phyloP scores from a whole-genome alignment of 2,329 filamentous ascomycete genomes.

The Erysiphe neolycopersici region DNA sequence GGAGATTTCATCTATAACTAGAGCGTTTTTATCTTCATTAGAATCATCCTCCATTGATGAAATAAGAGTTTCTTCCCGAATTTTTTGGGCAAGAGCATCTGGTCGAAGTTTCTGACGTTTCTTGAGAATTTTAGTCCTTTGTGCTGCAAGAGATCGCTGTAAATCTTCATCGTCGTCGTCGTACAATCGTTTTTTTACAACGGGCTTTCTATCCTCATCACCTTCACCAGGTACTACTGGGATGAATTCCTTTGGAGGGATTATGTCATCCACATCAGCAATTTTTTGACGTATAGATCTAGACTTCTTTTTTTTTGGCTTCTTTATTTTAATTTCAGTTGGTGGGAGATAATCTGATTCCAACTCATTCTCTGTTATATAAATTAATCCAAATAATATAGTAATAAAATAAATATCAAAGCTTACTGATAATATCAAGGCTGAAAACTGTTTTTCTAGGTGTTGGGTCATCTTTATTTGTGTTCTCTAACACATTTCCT shows the following conservation, averaged over 20 bases:
- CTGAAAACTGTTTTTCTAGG: conserved; percentile 41
- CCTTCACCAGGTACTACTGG: conserved; percentile 24
- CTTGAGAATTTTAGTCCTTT: conserved; percentile 61
- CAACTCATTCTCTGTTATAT: conserved; percentile 27
- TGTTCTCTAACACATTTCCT: conserved; percentile 24
- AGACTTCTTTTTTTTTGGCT: conserved; percentile 74
- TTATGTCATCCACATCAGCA: conserved; percentile 32
- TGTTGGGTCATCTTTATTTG: conserved; percentile 26
- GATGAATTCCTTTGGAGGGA: conserved; percentile 16
- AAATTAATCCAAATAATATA: no score
- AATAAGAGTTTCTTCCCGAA: conserved; percentile 33
- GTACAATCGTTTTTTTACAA: conserved; percentile 36
- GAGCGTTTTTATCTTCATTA: conserved; percentile 27
- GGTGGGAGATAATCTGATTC: conserved; percentile 72
- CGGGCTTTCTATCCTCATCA: conserved; percentile 43
- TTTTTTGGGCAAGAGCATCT: conserved; percentile 61
- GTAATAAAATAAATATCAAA: neutral
- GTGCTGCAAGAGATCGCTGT: conserved; percentile 60
- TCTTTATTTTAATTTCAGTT: conserved; percentile 76
- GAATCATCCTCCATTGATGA: conserved; percentile 31
- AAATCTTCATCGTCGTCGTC: conserved; percentile 80
- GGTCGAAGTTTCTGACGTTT: conserved; percentile 71
- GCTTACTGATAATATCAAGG: conserved; percentile 40
- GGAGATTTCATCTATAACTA: conserved; percentile 88
- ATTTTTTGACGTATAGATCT: conserved; percentile 47